Percentiles rank a stretch among this genome's conserved stretches.
Conservation (phyloP, 1,284 basidiomycete species). For the Melanopsichium pennsylvanicum region DNA sequence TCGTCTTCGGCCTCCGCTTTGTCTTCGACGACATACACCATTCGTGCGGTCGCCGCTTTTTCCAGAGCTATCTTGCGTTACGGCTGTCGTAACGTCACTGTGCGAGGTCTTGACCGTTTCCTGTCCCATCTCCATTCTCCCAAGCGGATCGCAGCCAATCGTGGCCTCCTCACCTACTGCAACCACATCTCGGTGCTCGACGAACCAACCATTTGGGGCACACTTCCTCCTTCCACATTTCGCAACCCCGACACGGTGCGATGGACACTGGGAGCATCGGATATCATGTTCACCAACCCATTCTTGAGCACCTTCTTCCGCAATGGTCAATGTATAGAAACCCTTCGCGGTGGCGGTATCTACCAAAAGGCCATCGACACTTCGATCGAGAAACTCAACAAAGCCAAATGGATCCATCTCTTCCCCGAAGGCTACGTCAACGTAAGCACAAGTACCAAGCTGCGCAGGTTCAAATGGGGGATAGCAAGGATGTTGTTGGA, state of each 20-base stretch:
- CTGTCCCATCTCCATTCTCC: conserved; percentile 41
- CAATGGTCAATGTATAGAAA: conserved; percentile 90
- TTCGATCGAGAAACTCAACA: conserved; percentile 80
- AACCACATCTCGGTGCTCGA: conserved; percentile 64
- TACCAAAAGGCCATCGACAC: conserved; percentile 85
- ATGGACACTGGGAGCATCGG: conserved; percentile 88
- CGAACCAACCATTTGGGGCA: conserved; percentile 59
- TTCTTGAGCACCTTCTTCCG: conserved; percentile 77
- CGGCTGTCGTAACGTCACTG: conserved; percentile 53
- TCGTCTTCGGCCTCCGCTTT: conserved; percentile 3
- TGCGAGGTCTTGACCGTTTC: conserved; percentile 53
- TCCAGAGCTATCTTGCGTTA: conserved; percentile 43
- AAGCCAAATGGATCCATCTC: conserved; percentile 90
- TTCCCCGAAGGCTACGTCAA: conserved; percentile 93
- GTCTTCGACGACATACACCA: conserved; percentile 28
- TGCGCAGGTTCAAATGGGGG: conserved; percentile 95
- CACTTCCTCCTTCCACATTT: conserved; percentile 38
- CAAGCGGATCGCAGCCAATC: conserved; percentile 25
- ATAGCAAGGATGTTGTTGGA: conserved; percentile 72
- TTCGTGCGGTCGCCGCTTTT: conserved; percentile 47
- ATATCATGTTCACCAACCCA: conserved; percentile 90
- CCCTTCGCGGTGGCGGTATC: conserved; percentile 86
- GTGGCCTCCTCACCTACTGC: conserved; percentile 59
- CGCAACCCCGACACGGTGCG: conserved; percentile 70
- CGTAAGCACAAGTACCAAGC: conserved; percentile 70